Conservation (phyloP, 257 asterid genomes). For the Agastache rugosa region DNA sequence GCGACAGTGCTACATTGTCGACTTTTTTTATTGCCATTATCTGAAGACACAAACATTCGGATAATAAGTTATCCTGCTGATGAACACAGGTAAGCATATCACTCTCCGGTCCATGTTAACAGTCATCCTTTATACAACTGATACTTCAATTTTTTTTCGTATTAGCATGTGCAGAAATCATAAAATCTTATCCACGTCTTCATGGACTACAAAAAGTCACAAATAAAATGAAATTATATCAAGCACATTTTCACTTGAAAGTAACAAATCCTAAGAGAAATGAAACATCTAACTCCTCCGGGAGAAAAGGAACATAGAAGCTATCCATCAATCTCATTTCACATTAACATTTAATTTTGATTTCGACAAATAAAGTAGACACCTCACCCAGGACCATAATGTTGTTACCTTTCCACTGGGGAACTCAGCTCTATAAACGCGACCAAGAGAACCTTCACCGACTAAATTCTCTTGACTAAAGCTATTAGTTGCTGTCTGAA, state of each 20-base stretch:
- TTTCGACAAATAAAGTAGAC: constrained; percentile 22
- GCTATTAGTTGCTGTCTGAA: constrained; percentile 94
- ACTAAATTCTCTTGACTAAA: constrained; percentile 91
- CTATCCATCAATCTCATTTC: constrained; percentile 5
- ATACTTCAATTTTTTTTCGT: background rate
- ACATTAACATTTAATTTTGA: background rate
- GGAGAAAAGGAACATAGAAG: constrained; percentile 1
- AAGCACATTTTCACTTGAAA: constrained; percentile 2
- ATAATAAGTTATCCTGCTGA: constrained; percentile 17
- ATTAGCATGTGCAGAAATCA: constrained; percentile 12
- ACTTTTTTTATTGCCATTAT: constrained; percentile 84
- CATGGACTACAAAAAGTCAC: background rate
- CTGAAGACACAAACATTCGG: constrained; percentile 46
- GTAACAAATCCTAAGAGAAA: background rate
- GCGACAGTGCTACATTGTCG: constrained; percentile 83
- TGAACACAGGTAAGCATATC: constrained; percentile 21
- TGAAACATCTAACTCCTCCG: constrained; percentile 11
- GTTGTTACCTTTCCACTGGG: constrained; percentile 83
- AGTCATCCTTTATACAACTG: constrained; percentile 11
- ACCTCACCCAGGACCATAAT: constrained; percentile 14
- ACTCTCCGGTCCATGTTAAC: background rate
- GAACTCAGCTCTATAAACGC: constrained; percentile 91
- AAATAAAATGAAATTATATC: background rate
- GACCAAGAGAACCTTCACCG: constrained; percentile 98
- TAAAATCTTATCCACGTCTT: background rate